Base-by-base conservation (phyloP, 2,329 filamentous ascomycete genomes). In the Alternaria metachromatica region DNA sequence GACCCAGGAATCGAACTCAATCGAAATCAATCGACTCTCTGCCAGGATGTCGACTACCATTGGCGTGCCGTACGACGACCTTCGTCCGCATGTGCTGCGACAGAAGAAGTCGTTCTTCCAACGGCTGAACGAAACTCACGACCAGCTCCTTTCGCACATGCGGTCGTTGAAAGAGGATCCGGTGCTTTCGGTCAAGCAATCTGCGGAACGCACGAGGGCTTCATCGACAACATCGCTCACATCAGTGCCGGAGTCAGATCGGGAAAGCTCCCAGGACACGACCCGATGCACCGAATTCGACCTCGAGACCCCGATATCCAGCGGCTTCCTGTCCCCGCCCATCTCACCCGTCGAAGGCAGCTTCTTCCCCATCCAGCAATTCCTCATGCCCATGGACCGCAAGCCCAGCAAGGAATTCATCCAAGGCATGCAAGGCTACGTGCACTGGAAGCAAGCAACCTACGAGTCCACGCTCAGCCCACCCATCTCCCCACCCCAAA, bases 81-180 rank as follows among this genome's bases (percentile, higher is more conserved):
- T 67, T 20, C 55, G 55, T 5, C 62, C 64, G 20, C 51, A 63
- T n/a, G 45, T 58, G 10, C 28, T 63, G 26, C 62, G 62, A 41
- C 55, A 57, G 23, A 66, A 64, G 62, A 66, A 63, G 58, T 67
- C 66, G 13, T 68, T 70, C 58, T 48, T 70, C 48, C 63, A 68
- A 28, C 64, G 63, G 44, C 51, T 70, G 26, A 67, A 66, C 28
- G 59, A 66, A 37, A 63, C 58, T 7, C 62, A 65, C 44, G 62
- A 59, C 26, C 46, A 63, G 10, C 54, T 67, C 49, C 59, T 58
- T 9, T 55, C 66, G 3, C 63, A 66, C 37, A 63, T 67, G 60
- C 67, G 66, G 21, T 64, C 60, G 3, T 59, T 56, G 18, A 58
- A 59, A 48, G 60, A 65, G 25, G 55, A 58, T 4, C 33, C 43